Percentiles rank a stretch among this genome's conserved stretches.
Evolutionary conservation across 1,284 basidiomycete species (phyloP).

Genomic region (Irpex lacteus): DNA sequence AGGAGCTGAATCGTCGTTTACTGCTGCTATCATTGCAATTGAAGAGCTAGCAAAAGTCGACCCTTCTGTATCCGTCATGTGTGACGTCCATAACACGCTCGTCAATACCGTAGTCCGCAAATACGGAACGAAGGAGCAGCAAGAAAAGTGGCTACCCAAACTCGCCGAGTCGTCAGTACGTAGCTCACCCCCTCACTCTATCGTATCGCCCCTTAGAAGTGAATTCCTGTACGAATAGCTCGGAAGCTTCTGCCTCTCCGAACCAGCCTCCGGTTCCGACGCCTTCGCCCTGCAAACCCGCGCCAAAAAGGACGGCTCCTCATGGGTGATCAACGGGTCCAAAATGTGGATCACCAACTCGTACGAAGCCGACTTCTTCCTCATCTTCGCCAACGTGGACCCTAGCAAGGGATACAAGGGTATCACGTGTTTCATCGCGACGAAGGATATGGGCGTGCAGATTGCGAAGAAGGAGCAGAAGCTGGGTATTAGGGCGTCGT

Average conservation of each 20-base stretch:
- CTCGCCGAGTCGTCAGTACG: conserved; percentile 77
- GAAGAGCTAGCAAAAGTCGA: conserved; percentile 97
- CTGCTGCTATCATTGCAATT: conserved; percentile 93
- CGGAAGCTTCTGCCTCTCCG: conserved; percentile 95
- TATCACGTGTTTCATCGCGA: conserved; percentile 96
- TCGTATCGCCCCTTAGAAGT: too few species aligned
- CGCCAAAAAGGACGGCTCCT: conserved; percentile 80
- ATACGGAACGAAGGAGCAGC: conserved; percentile 83
- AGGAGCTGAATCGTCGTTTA: conserved; percentile 92
- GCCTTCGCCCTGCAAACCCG: conserved; percentile 96
- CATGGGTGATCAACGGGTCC: conserved; percentile 89
- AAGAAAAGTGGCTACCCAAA: conserved; percentile 87
- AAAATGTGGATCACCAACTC: conserved; percentile 99
- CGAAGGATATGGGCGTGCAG: conserved; percentile 95
- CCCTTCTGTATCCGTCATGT: conserved; percentile 94
- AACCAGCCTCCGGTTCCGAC: conserved; percentile 92
- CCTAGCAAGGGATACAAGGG: conserved; percentile 97
- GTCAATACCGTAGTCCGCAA: conserved; percentile 94
- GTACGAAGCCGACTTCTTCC: conserved; percentile 90
- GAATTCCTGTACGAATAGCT: conserved; percentile 57
- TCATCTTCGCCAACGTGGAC: conserved; percentile 95
- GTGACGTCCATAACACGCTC: conserved; percentile 98
- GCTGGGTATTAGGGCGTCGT: conserved; percentile 95
- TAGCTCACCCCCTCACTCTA: too few species aligned
- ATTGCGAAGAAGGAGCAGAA: conserved; percentile 99